These are phyloP conservation scores for Cystobasidium onofrii DNA, from an alignment of 768 basidiomycete genomes.

Conservation along the genomic window DNA sequence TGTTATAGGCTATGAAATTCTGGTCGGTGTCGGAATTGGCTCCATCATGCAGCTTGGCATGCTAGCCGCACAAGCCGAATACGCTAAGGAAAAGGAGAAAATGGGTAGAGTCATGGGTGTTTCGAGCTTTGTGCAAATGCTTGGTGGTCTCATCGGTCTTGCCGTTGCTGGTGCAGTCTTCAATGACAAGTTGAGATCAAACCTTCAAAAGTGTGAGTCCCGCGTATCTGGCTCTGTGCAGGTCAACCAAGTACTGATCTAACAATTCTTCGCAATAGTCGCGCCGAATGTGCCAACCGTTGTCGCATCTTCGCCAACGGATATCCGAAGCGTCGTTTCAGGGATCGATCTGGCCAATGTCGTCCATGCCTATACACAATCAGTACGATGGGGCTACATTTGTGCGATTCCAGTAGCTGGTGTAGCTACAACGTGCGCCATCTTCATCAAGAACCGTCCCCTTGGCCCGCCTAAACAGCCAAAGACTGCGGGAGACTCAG, in stretches of 20 bases:
- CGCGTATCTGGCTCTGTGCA: neutral
- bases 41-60: slow-evolving; percentile 24
- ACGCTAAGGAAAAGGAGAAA: slow-evolving; percentile 41
- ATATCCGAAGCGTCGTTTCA: slow-evolving; percentile 7
- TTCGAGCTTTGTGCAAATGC: slow-evolving; percentile 33
- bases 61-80: slow-evolving; percentile 47
- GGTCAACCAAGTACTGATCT: neutral
- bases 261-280: neutral
- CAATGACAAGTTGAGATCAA: slow-evolving; percentile 7
- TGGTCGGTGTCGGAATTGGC: slow-evolving; percentile 47
- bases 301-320: slow-evolving; percentile 14
- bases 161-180: slow-evolving; percentile 46
- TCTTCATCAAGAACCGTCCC: slow-evolving; percentile 30
- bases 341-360: neutral
- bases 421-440: neutral
- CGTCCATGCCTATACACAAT: neutral
- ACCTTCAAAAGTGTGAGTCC: slow-evolving; percentile 12
- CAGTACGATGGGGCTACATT: slow-evolving; percentile 4
- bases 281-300: slow-evolving; percentile 4
- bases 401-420: slow-evolving; percentile 3
- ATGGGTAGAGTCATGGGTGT: slow-evolving; percentile 43
- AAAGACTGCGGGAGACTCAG: neutral
- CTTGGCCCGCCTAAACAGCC: slow-evolving; percentile 12
- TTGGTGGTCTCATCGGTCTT: slow-evolving; percentile 45
- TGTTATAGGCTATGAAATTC: slow-evolving; percentile 46